Percentiles rank a stretch among this genome's conserved stretches.
Evolutionary conservation across 1,284 basidiomycete genomes (phyloP).

Genomic region (Fomitopsis betulina): DNA sequence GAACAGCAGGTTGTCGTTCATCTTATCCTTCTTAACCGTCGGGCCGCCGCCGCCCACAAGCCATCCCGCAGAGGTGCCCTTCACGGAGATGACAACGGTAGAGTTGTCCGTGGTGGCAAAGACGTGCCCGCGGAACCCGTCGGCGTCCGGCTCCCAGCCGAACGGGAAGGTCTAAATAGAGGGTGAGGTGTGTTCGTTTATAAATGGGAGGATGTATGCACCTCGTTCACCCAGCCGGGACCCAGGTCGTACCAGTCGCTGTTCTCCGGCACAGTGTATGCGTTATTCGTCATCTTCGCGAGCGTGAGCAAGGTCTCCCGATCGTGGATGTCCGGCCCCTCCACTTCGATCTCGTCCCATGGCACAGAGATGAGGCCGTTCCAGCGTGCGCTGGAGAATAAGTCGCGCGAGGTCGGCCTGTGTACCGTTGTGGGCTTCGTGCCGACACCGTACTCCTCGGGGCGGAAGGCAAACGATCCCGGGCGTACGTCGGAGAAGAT

Average conservation of each 20-base stretch:
- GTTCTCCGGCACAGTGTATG: constrained; percentile 50
- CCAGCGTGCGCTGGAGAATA: constrained; percentile 40
- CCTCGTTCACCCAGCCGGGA: constrained; percentile 53
- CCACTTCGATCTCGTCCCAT: constrained; percentile 59
- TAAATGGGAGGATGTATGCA: constrained; percentile 28
- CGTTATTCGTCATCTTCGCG: constrained; percentile 96
- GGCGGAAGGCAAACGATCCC: neutral
- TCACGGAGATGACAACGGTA: constrained; percentile 87
- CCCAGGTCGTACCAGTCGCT: constrained; percentile 76
- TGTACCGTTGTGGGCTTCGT: constrained; percentile 11
- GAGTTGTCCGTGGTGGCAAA: constrained; percentile 83
- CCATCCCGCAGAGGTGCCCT: constrained; percentile 82
- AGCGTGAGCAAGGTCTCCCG: constrained; percentile 76
- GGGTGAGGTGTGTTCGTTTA: neutral
- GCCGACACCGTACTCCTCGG: neutral
- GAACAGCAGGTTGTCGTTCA: constrained; percentile 94
- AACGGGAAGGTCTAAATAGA: constrained; percentile 70
- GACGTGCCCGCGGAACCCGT: constrained; percentile 87
- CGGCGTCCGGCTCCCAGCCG: constrained; percentile 87
- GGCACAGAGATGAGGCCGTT: constrained; percentile 29
- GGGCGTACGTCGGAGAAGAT: constrained; percentile 18
- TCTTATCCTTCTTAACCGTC: constrained; percentile 86
- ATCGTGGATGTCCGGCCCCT: constrained; percentile 70
- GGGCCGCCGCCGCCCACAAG: constrained; percentile 80
- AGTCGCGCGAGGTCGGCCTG: constrained; percentile 41